Evolutionary conservation across 345 rosid genomes (phyloP).

Genomic region (Eutrema yunnanense): DNA sequence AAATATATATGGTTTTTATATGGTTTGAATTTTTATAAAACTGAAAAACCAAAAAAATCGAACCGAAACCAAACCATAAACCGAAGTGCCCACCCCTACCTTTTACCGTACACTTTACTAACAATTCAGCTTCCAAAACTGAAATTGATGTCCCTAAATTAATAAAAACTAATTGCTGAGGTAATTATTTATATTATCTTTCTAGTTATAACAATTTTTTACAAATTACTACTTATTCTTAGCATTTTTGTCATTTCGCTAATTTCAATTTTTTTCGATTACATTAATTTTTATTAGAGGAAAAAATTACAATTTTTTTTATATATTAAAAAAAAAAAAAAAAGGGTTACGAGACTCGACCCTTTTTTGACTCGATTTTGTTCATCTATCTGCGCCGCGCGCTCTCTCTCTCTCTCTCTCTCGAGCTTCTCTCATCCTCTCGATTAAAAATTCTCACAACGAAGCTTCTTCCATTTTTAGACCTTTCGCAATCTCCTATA

Average conservation of each 20-base stretch:
- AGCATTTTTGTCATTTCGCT: not conserved
- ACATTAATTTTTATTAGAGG: not conserved
- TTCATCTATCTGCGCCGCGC: conserved; percentile 25
- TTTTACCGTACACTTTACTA: too few relatives aligned
- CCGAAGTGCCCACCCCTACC: too few relatives aligned
- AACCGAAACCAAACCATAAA: too few relatives aligned
- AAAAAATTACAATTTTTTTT: not conserved
- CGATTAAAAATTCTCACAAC: not conserved
- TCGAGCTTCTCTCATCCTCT: not conserved
- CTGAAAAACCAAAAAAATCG: too few relatives aligned
- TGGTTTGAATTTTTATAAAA: too few relatives aligned
- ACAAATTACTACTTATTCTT: not conserved
- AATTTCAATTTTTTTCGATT: not conserved
- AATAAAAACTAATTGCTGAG: too few relatives aligned
- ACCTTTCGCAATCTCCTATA: not conserved
- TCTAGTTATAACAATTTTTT: not conserved
- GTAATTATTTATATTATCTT: not conserved
- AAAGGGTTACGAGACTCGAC: not conserved
- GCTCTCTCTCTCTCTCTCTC: not conserved
- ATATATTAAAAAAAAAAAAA: not conserved
- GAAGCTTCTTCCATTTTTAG: conserved; percentile 8
- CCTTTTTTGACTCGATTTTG: not conserved
- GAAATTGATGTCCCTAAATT: too few relatives aligned
- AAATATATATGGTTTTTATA: too few relatives aligned
- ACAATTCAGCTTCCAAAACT: too few relatives aligned